Evolutionary conservation across 176 grass and related monocot species (phyloP).

Genomic region (Oryza australiensis): DNA sequence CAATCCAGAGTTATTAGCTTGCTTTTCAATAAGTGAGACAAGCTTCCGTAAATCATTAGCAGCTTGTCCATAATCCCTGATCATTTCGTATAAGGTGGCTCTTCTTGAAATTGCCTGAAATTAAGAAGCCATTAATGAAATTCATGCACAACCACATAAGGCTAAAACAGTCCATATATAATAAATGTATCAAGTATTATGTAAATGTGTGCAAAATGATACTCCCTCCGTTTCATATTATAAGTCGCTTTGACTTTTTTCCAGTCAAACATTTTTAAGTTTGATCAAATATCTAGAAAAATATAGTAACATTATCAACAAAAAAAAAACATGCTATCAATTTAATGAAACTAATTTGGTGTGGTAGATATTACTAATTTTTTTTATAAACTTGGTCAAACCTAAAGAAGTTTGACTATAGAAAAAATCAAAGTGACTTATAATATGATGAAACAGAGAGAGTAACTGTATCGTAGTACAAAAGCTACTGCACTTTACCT

Average conservation of each 20-base stretch:
- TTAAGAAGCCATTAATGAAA: slow-evolving; percentile 36
- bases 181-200: background rate
- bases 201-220: slow-evolving; percentile 23
- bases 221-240: too few relatives aligned
- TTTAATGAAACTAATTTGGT: too few relatives aligned
- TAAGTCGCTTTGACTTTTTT: too few relatives aligned
- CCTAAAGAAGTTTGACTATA: too few relatives aligned
- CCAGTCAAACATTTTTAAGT: too few relatives aligned
- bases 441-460: too few relatives aligned
- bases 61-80: slow-evolving; percentile 85
- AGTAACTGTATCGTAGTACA: slow-evolving; percentile 15
- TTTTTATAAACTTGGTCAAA: too few relatives aligned
- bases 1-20: slow-evolving; percentile 36
- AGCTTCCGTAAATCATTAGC: slow-evolving; percentile 74
- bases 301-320: too few relatives aligned
- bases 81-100: slow-evolving; percentile 94
- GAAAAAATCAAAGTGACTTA: too few relatives aligned
- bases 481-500: slow-evolving; percentile 53
- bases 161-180: background rate
- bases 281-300: too few relatives aligned
- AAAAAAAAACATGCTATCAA: too few relatives aligned
- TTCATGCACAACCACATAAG: slow-evolving; percentile 7
- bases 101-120: slow-evolving; percentile 95
- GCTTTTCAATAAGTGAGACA: slow-evolving; percentile 70
- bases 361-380: too few relatives aligned